A percentile compares a stretch with the other conserved stretches of the same genome.
Conservation (phyloP, 2,329 filamentous ascomycete genomes). For the Podosphaera leucotricha region DNA sequence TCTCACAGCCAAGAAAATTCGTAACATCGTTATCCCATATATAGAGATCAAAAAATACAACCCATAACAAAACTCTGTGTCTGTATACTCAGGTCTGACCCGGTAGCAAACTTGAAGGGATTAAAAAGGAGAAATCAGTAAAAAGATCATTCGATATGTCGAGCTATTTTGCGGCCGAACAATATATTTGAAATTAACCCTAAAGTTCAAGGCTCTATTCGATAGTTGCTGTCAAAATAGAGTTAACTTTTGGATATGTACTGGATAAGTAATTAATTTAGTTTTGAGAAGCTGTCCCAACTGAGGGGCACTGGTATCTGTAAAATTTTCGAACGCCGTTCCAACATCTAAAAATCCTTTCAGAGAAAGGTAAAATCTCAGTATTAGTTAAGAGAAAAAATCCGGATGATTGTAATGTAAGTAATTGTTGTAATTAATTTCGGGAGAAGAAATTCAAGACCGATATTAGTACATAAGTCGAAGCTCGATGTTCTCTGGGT, state of each 20-base stretch:
- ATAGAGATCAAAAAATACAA: slow-evolving; percentile 1
- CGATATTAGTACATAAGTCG: slow-evolving; percentile 15
- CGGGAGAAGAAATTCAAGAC: background rate
- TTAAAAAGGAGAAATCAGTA: background rate
- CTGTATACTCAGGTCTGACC: background rate
- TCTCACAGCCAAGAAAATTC: slow-evolving; percentile 1
- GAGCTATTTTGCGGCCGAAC: background rate
- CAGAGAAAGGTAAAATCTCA: background rate
- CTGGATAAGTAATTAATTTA: background rate
- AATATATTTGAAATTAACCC: background rate
- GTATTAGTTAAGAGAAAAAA: background rate
- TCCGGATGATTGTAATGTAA: background rate
- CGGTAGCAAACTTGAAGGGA: background rate
- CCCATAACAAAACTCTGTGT: slow-evolving; percentile 1
- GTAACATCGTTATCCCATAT: slow-evolving; percentile 1
- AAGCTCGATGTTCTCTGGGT: slow-evolving; percentile 15
- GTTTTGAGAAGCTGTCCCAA: background rate
- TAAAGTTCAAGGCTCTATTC: background rate
- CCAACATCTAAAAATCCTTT: background rate
- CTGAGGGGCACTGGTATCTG: background rate
- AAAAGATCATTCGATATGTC: background rate
- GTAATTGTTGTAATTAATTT: background rate
- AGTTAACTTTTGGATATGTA: background rate
- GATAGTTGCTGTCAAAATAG: background rate
- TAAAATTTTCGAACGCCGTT: background rate